These are phyloP conservation scores for Trifolium subterraneum DNA, from an alignment of 306 rosid genomes.

Conservation along the genomic window DNA sequence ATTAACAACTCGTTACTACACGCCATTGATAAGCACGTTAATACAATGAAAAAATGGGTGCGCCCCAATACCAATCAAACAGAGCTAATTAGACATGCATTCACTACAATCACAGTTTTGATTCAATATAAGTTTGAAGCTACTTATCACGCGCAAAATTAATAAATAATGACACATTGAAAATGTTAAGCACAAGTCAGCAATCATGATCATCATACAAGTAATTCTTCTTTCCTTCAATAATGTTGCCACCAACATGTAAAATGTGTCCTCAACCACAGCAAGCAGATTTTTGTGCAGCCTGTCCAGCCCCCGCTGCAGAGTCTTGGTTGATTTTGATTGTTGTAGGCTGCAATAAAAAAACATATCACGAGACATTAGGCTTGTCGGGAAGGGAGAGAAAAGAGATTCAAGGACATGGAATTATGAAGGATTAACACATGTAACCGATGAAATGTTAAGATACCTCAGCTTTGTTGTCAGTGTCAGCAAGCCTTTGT, in stretches of 20 bases:
- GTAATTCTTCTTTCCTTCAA: conserved; percentile 48
- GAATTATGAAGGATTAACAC: background rate
- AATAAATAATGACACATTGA: conserved; percentile 60
- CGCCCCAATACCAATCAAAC: conserved; percentile 25
- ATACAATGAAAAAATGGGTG: conserved; percentile 16
- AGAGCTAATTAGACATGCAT: conserved; percentile 35
- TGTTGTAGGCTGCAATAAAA: conserved; percentile 67
- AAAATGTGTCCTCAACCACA: conserved; percentile 64
- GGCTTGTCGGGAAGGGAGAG: background rate
- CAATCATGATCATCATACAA: conserved; percentile 54
- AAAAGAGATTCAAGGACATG: background rate
- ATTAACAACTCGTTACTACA: background rate
- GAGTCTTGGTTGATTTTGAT: conserved; percentile 80
- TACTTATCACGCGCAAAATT: conserved; percentile 59
- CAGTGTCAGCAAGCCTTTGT: conserved; percentile 87
- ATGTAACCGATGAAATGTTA: conserved; percentile 3
- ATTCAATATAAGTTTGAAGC: conserved; percentile 45
- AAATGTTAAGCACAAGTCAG: conserved; percentile 58
- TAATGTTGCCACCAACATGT: conserved; percentile 37
- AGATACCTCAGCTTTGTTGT: conserved; percentile 78
- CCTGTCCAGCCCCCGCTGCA: conserved; percentile 64
- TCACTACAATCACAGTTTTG: conserved; percentile 48
- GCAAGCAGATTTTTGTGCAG: conserved; percentile 77
- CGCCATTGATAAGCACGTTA: conserved; percentile 24
- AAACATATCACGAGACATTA: background rate